Percentiles rank a stretch among this genome's conserved stretches.
Conservation (phyloP, 2,329 filamentous ascomycete species). For the Mariannaea elegans region DNA sequence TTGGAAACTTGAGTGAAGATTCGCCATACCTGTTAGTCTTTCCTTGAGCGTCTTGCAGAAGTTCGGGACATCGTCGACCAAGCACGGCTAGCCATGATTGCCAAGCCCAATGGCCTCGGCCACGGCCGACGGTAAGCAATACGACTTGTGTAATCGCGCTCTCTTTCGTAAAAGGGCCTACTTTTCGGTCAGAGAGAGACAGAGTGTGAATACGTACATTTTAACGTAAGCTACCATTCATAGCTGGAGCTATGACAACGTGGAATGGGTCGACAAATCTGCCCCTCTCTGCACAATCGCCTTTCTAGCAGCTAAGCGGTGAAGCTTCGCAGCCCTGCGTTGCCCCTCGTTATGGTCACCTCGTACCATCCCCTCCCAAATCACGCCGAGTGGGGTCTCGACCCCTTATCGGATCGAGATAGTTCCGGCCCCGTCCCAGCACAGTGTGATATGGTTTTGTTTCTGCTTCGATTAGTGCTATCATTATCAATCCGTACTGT, state of each 20-base stretch:
- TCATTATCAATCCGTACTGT: constrained; percentile 41
- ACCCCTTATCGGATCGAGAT: constrained; percentile 30
- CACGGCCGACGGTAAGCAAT: neutral
- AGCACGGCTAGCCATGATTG: neutral
- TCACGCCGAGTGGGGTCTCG: constrained; percentile 29
- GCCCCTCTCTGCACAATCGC: neutral
- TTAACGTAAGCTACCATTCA: neutral
- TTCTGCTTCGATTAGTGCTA: neutral
- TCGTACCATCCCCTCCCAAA: constrained; percentile 30
- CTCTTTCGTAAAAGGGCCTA: neutral
- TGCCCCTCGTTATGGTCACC: neutral
- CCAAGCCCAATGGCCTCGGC: neutral
- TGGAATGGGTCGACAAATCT: constrained; percentile 15
- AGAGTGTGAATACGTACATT: neutral
- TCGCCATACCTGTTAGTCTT: too few relatives aligned
- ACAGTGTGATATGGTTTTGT: constrained; percentile 8
- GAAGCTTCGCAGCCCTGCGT: constrained; percentile 16
- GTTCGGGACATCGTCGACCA: neutral
- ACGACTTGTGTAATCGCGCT: neutral
- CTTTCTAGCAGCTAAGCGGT: constrained; percentile 3
- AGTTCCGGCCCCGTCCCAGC: constrained; percentile 19
- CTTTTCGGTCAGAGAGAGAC: neutral
- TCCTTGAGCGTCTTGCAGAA: neutral
- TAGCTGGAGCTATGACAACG: constrained; percentile 4
- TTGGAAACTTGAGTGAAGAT: neutral